Conservation (phyloP, 495 filamentous ascomycete species). For the Penicillium argentinense region DNA sequence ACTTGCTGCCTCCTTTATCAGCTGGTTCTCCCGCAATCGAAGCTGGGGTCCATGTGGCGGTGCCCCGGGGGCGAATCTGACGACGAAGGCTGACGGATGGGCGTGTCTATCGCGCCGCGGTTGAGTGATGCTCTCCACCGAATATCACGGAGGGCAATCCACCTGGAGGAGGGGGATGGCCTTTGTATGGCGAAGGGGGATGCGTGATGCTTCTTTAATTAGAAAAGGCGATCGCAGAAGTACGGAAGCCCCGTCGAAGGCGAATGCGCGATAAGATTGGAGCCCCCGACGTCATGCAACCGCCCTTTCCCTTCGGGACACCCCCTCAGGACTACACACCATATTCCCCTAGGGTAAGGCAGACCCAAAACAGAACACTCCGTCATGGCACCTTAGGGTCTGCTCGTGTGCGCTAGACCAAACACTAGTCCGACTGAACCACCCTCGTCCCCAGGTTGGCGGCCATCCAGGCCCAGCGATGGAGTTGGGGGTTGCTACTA, state of each 20-base stretch:
- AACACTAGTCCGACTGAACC: conserved; percentile 1
- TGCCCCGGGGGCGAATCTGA: not conserved
- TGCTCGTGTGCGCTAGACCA: not conserved
- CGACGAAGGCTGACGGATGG: not conserved
- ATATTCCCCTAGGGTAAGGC: too few species aligned
- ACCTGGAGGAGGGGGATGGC: not conserved
- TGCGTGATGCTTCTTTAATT: not conserved
- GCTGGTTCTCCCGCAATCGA: too few species aligned
- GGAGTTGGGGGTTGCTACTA: too few species aligned
- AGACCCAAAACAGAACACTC: too few species aligned
- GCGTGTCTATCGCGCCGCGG: not conserved
- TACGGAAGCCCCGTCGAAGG: not conserved
- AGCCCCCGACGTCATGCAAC: conserved; percentile 25
- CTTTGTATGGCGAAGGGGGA: not conserved
- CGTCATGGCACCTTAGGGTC: too few species aligned
- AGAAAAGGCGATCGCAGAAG: not conserved
- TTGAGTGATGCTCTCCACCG: not conserved
- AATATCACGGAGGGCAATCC: not conserved
- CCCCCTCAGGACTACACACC: not conserved
- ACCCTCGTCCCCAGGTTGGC: too few species aligned
- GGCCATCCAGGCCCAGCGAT: too few species aligned
- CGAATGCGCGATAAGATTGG: not conserved
- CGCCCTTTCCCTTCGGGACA: too few species aligned
- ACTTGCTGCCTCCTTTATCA: too few species aligned
- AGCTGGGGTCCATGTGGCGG: too few species aligned